Base-by-base conservation (phyloP, 2,329 filamentous ascomycete genomes). In the Pseudonectria foliicola region DNA sequence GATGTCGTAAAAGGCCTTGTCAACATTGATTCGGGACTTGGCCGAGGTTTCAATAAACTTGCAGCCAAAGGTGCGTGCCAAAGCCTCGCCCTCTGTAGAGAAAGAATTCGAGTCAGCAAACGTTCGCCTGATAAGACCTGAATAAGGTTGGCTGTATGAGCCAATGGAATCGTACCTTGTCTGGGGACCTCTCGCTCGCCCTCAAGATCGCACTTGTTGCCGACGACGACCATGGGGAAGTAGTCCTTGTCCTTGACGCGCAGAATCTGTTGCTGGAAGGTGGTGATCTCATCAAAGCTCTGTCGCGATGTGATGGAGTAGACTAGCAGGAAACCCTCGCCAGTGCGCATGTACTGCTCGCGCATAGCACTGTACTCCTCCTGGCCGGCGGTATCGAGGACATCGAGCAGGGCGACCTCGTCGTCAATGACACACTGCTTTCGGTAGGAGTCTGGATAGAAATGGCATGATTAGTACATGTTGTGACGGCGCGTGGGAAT, bases 371-470 rank as follows among this genome's bases (percentile, higher is more conserved):
- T 95, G 72, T 96, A 98, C 70, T 98, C 92, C 68, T 98, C 92
- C 66, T 98, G 92, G 41, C 92, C 92, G 44, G 92, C 92, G 35
- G 92, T 98, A 66, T 98, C 92, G 61, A 96, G 82, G 45, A 98
- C 92, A 64, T 98, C 92, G 64, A 98, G 83, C 42, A 98, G 77
- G 33, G 92, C 92, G 50, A 95, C 88, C 68, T 98, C 92, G 54
- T 96, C 92, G 61, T 98, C 92, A 62, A 98, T 94, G 53, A 95
- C 82, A 64, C 92, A 96, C 75, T 96, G 92, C 82, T 98, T 98
- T 71, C 92, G 88, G 75, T 98, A 98, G 45, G 92, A 96, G 62
- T 98, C 92, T 98, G 62, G 34, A 37, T 21, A 14, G 6, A 14
- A 11, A 21, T n/a, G 6, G 31, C 45, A 15, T 39, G 25, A 39